phyloP scores from a whole-genome alignment of 2,329 filamentous ascomycete genomes.

The Elsinoe fawcettii region DNA sequence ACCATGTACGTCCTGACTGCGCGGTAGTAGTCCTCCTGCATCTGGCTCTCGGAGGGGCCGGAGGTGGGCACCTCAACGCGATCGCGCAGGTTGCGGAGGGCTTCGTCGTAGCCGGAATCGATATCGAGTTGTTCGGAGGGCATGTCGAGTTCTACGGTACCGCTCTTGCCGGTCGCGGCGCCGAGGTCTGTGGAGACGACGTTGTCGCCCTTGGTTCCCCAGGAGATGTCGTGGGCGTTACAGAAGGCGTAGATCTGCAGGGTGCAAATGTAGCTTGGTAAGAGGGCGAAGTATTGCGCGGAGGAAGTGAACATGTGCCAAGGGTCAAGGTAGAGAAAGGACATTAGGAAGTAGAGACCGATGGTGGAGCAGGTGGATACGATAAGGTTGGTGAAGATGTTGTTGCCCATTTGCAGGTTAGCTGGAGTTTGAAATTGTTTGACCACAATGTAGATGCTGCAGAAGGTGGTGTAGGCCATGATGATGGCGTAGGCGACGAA shows the following conservation, averaged over 20 bases:
- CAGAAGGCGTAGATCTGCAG: slow-evolving; percentile 98
- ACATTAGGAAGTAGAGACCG: slow-evolving; percentile 93
- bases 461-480: slow-evolving; percentile 93
- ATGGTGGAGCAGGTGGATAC: slow-evolving; percentile 82
- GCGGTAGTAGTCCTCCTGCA: slow-evolving; percentile 98
- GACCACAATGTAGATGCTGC: slow-evolving; percentile 79
- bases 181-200: slow-evolving; percentile 88
- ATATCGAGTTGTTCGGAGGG: slow-evolving; percentile 96
- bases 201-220: slow-evolving; percentile 99
- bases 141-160: slow-evolving; percentile 92
- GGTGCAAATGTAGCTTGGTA: slow-evolving; percentile 92
- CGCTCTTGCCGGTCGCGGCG: slow-evolving; percentile 63
- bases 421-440: slow-evolving; percentile 53
- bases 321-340: slow-evolving; percentile 90
- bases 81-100: slow-evolving; percentile 89
- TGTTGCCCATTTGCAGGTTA: slow-evolving; percentile 61
- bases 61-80: slow-evolving; percentile 69
- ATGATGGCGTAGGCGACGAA: slow-evolving; percentile 90
- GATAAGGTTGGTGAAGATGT: slow-evolving; percentile 91
- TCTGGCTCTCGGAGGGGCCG: slow-evolving; percentile 62
- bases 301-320: slow-evolving; percentile 98
- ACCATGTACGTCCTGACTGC: slow-evolving; percentile 98
- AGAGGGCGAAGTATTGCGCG: slow-evolving; percentile 82
- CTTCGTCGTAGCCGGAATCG: slow-evolving; percentile 94
- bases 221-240: slow-evolving; percentile 97